A percentile compares a stretch with the other conserved stretches of the same genome.
These are phyloP conservation scores for Lachancea cidri DNA, from an alignment of 805 yeast genomes.

Conservation along the genomic window DNA sequence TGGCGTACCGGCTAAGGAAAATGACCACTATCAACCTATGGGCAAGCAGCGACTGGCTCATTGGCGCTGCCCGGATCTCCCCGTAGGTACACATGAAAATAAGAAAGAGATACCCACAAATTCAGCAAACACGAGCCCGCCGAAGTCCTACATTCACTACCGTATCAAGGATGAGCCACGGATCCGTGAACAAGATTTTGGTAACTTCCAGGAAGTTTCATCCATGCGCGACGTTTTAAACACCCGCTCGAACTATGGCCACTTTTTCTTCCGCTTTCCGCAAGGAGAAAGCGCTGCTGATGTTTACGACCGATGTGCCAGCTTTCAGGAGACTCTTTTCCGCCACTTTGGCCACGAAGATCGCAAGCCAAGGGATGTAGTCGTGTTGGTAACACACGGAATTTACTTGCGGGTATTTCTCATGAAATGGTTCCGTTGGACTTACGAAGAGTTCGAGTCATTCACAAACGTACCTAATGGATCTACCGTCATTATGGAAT, in stretches of 20 bases:
- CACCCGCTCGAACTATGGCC: constrained; percentile 84
- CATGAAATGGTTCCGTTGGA: constrained; percentile 94
- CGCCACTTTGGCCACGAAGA: constrained; percentile 63
- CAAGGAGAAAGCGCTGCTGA: constrained; percentile 96
- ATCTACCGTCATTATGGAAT: constrained; percentile 73
- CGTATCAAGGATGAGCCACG: constrained; percentile 81
- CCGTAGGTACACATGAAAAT: constrained; percentile 12
- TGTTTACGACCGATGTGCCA: constrained; percentile 85
- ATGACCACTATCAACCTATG: constrained; percentile 22
- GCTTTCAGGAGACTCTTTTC: constrained; percentile 81
- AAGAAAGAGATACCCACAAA: constrained; percentile 9
- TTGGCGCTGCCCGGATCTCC: constrained; percentile 24
- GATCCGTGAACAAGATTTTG: constrained; percentile 92
- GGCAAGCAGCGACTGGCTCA: constrained; percentile 26
- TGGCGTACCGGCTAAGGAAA: constrained; percentile 19
- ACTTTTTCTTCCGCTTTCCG: constrained; percentile 83
- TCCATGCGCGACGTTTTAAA: constrained; percentile 79
- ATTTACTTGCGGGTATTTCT: constrained; percentile 90
- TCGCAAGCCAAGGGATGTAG: constrained; percentile 66
- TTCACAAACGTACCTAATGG: constrained; percentile 83
- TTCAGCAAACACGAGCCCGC: not conserved
- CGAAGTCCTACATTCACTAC: constrained; percentile 38
- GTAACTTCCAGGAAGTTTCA: constrained; percentile 77
- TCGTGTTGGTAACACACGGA: constrained; percentile 87
- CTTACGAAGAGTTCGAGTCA: constrained; percentile 81